A percentile compares a stretch with the other conserved stretches of the same genome.
Conservation (phyloP, 352 stramenopile genomes). For the Phytophthora sp. region DNA sequence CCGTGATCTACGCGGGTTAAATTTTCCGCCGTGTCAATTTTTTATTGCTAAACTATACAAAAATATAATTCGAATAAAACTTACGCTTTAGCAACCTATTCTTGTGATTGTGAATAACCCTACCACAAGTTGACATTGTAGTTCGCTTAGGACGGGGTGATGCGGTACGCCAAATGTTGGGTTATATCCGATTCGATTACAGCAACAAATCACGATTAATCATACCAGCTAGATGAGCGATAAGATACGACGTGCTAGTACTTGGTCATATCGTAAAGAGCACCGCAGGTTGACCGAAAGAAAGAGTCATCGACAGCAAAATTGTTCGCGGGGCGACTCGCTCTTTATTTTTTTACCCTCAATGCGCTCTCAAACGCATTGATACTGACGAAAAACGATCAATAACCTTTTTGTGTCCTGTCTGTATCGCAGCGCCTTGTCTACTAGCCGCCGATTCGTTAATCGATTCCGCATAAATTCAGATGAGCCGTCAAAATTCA, state of each 20-base stretch:
- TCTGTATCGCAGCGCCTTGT: background rate
- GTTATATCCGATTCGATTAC: background rate
- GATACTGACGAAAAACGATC: background rate
- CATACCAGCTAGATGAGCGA: constrained; percentile 6
- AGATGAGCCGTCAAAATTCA: background rate
- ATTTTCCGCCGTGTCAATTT: too few relatives aligned
- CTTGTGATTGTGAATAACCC: too few relatives aligned
- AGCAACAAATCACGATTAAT: background rate
- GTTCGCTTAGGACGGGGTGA: too few relatives aligned
- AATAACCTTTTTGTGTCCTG: background rate
- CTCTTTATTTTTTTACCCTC: constrained; percentile 8
- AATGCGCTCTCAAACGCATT: background rate
- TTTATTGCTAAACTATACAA: too few relatives aligned
- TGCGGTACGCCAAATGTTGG: background rate
- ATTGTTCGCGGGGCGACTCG: background rate
- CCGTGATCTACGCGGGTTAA: too few relatives aligned
- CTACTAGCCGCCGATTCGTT: too few relatives aligned
- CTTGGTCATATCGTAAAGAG: constrained; percentile 10
- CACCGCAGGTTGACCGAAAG: constrained; percentile 5
- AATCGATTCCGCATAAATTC: background rate
- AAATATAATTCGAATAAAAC: too few relatives aligned
- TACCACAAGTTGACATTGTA: too few relatives aligned
- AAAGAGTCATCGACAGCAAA: constrained; percentile 8
- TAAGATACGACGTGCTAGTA: background rate
- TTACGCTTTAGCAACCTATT: too few relatives aligned